Conservation (phyloP, 495 filamentous ascomycete genomes). For the Penicillium goetzii region DNA sequence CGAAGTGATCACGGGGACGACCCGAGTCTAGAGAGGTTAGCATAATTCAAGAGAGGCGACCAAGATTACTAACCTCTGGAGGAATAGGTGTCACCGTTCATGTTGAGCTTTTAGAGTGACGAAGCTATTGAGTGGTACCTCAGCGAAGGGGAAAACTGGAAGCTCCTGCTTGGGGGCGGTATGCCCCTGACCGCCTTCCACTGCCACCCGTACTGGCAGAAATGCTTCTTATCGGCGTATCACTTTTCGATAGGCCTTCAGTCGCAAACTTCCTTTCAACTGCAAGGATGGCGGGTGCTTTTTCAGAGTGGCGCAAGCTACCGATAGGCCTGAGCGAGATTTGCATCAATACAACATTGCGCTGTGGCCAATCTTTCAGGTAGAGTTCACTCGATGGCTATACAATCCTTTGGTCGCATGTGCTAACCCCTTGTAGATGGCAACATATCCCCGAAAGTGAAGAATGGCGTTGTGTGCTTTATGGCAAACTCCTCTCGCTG, state of each 20-base stretch:
- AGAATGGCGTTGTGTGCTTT: conserved; percentile 90
- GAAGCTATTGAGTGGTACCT: conserved; percentile 22
- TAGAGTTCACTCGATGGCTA: conserved; percentile 26
- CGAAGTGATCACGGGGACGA: conserved; percentile 75
- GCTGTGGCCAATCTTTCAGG: conserved; percentile 90
- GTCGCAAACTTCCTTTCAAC: background rate
- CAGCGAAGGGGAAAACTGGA: conserved; percentile 37
- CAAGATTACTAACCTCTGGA: conserved; percentile 65
- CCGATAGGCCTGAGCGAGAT: conserved; percentile 80
- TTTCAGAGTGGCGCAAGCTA: conserved; percentile 77
- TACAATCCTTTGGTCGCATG: background rate
- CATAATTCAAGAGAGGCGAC: background rate
- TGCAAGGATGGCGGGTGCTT: conserved; percentile 35
- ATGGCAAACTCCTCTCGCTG: conserved; percentile 81
- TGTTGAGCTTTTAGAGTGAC: conserved; percentile 48
- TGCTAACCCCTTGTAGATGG: conserved; percentile 63
- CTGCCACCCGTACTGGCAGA: conserved; percentile 28
- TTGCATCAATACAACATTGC: conserved; percentile 86
- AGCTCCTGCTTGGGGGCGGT: conserved; percentile 27
- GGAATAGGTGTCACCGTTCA: conserved; percentile 89
- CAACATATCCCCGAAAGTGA: conserved; percentile 69
- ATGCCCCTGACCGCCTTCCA: conserved; percentile 32
- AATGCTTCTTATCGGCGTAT: conserved; percentile 20
- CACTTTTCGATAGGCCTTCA: conserved; percentile 3
- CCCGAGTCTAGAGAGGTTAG: conserved; percentile 59